Evolutionary conservation across 2,329 filamentous ascomycete genomes (phyloP).

Genomic region (Dothideomycetidae sp.): DNA sequence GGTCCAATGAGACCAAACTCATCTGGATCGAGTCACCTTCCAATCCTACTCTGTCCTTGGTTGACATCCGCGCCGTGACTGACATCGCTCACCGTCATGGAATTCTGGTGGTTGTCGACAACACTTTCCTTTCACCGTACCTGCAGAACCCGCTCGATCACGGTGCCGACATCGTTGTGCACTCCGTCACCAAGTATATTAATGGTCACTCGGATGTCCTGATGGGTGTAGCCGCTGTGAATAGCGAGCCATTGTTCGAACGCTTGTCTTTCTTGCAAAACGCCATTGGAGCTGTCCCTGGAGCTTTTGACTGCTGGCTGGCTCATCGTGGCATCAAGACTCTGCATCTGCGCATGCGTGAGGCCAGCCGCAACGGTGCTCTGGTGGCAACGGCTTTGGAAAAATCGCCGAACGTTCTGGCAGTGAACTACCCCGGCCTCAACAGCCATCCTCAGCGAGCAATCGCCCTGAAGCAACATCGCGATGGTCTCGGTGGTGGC

Average conservation of each 20-base stretch:
- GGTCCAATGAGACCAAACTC: conserved; percentile 66
- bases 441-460: conserved; percentile 72
- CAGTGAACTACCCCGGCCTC: conserved; percentile 91
- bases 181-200: conserved; percentile 98
- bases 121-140: conserved; percentile 94
- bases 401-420: conserved; percentile 63
- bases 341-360: conserved; percentile 77
- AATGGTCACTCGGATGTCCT: conserved; percentile 94
- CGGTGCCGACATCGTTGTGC: conserved; percentile 87
- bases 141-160: conserved; percentile 91
- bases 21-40: conserved; percentile 96
- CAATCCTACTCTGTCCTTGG: conserved; percentile 84
- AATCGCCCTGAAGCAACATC: conserved; percentile 82
- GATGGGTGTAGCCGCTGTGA: conserved; percentile 95
- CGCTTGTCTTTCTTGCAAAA: conserved; percentile 88
- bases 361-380: conserved; percentile 70
- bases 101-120: conserved; percentile 95
- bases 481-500: conserved; percentile 83
- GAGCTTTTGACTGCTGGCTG: conserved; percentile 93
- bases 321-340: conserved; percentile 96
- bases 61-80: conserved; percentile 80
- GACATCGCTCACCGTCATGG: conserved; percentile 73
- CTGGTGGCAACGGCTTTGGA: conserved; percentile 64
- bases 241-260: conserved; percentile 62
- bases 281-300: conserved; percentile 88